A percentile compares a stretch with the other conserved stretches of the same genome.
phyloP scores from a whole-genome alignment of 129 eudicot genomes.

The Flaveria robusta region DNA sequence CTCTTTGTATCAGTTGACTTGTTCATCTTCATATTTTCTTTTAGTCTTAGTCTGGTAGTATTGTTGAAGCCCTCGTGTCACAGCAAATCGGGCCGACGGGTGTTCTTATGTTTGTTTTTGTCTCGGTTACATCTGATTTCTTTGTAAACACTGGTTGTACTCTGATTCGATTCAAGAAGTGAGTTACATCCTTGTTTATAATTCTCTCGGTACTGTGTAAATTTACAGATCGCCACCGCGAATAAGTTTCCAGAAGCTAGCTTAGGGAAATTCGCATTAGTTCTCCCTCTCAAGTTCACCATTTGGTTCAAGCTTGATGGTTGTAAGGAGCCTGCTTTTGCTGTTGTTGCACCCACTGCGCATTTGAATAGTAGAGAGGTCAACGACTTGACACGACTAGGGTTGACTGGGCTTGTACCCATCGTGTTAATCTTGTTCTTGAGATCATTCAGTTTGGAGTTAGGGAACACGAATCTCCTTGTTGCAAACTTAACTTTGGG shows the following conservation, averaged over 20 bases:
- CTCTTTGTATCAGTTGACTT: no score
- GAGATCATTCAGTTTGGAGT: conserved; percentile 14
- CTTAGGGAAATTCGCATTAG: neutral
- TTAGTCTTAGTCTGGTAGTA: no score
- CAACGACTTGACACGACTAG: conserved; percentile 8
- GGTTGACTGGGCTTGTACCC: conserved; percentile 10
- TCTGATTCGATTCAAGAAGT: no score
- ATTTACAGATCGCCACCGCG: neutral
- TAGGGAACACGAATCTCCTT: conserved; percentile 17
- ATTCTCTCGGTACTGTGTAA: no score
- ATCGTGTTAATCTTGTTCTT: conserved; percentile 19
- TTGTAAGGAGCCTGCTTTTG: neutral
- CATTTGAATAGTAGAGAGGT: conserved; percentile 13
- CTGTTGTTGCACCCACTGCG: conserved; percentile 3
- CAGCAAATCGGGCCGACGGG: no score
- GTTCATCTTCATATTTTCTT: no score
- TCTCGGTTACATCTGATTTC: no score
- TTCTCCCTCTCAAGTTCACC: conserved; percentile 15
- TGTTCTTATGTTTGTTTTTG: no score
- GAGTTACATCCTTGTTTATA: no score
- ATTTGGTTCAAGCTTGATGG: neutral
- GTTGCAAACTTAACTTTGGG: conserved; percentile 7
- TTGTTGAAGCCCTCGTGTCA: no score
- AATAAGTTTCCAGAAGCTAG: neutral
- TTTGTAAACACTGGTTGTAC: no score